These are phyloP conservation scores for Saccharomyces hybrid DNA, from an alignment of 1,139 yeast species.

Conservation along the genomic window DNA sequence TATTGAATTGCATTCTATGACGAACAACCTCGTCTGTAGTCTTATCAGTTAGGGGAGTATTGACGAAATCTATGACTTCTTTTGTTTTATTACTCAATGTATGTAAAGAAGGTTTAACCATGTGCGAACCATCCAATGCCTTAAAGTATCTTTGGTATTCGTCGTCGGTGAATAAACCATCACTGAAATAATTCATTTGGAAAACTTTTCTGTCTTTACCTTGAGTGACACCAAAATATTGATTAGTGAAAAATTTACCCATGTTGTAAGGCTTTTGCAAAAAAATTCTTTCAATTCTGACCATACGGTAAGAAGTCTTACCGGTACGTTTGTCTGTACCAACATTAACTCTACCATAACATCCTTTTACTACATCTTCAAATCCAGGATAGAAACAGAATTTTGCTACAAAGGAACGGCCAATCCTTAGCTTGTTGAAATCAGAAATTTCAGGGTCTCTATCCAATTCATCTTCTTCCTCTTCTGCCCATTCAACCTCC, in stretches of 20 bases:
- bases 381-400: slow-evolving; percentile 80
- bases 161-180: slow-evolving; percentile 55
- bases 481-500: slow-evolving; percentile 33
- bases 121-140: slow-evolving; percentile 53
- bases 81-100: slow-evolving; percentile 59
- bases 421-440: slow-evolving; percentile 63
- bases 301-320: slow-evolving; percentile 71
- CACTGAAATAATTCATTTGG: slow-evolving; percentile 74
- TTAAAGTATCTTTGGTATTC: slow-evolving; percentile 67
- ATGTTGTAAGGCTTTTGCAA: slow-evolving; percentile 52
- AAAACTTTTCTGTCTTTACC: slow-evolving; percentile 58
- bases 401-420: slow-evolving; percentile 66
- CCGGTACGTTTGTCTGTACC: slow-evolving; percentile 61
- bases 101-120: slow-evolving; percentile 52
- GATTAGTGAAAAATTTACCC: slow-evolving; percentile 49
- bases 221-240: slow-evolving; percentile 47
- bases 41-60: slow-evolving; percentile 60
- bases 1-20: slow-evolving; percentile 56
- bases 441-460: slow-evolving; percentile 45
- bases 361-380: slow-evolving; percentile 57
- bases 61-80: slow-evolving; percentile 54
- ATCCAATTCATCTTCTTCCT: slow-evolving; percentile 39
- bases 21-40: slow-evolving; percentile 76
- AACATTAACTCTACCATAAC: slow-evolving; percentile 75
- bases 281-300: slow-evolving; percentile 62